Base-by-base conservation (phyloP, 2,329 filamentous ascomycete species). In the Calycina herbarum region DNA sequence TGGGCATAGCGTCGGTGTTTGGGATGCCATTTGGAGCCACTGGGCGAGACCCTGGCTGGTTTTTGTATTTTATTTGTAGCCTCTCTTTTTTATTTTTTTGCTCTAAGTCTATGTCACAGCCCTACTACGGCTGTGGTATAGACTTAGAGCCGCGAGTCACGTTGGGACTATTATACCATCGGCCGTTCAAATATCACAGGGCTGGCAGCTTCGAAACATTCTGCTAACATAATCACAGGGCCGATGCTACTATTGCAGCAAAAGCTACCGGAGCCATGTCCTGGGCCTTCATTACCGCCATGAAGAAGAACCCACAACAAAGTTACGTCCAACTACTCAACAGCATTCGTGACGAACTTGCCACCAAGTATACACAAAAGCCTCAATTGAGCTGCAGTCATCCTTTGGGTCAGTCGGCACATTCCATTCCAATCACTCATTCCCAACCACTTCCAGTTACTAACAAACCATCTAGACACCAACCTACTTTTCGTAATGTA, bases 231-330 rank as follows among this genome's bases (percentile, higher is more conserved):
- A 61, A 40, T 61, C 59, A 64, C 73, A 96, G 93, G 66, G 91
- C 93, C 79, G 95, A 99, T 78, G 94, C 95, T 13, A 91, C 88
- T 33, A 97, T 98, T 71, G 87, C 74, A 54, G 68, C 92, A 64
- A 86, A 97, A 80, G 94, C 95, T 40, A 99, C 95, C 0, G 95
- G 95, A 64, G 95, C 95, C 78, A 98, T 99, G 95, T 97, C 93
- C 3, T 97, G 91, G 88, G 95, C 95, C 1, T 99, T 99, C 78
- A 95, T 99, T 78, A 88, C 85, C 1, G 90, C 94, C 24, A 85
- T 98, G 75, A 94, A 91, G 83, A 93, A 94, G 82, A 96, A 96
- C 76, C 93, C 93, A 0, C 90, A 96, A 77, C 95, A 98, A 82
- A 97, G 91, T 80, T 99, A 99, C 76, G 92, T 98, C 61, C 89